A percentile compares a stretch with the other conserved stretches of the same genome.
phyloP scores from a whole-genome alignment of 2,329 filamentous ascomycete species.

The Neurospora crassa region DNA sequence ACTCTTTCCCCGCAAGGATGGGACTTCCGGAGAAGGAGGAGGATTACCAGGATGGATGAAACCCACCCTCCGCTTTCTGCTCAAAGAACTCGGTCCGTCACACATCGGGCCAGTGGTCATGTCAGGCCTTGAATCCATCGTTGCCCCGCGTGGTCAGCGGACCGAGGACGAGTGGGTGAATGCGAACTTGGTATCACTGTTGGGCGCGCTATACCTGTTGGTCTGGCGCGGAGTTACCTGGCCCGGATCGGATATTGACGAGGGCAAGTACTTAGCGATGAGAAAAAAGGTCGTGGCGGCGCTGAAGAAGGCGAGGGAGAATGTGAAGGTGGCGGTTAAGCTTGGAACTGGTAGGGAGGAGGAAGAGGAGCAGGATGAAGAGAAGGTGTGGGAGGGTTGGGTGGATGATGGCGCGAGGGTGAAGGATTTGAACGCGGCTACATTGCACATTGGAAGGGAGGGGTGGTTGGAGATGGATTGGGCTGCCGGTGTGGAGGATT shows the following conservation, averaged over 20 bases:
- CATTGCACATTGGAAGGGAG: conserved; percentile 45
- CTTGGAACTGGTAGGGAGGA: conserved; percentile 27
- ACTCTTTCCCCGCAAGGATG: conserved; percentile 21
- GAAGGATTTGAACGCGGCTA: conserved; percentile 52
- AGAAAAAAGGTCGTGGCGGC: conserved; percentile 38
- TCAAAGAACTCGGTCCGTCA: conserved; percentile 49
- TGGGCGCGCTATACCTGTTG: conserved; percentile 52
- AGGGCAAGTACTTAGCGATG: conserved; percentile 34
- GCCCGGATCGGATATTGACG: conserved; percentile 27
- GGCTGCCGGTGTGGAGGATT: conserved; percentile 50
- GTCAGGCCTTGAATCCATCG: conserved; percentile 57
- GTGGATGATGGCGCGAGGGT: conserved; percentile 29
- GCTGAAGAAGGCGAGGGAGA: conserved; percentile 32
- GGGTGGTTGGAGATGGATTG: conserved; percentile 55
- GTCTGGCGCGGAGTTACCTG: conserved; percentile 42
- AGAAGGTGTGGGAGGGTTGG: conserved; percentile 47
- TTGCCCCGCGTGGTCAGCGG: conserved; percentile 31
- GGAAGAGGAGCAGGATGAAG: conserved; percentile 24
- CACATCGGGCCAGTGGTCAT: conserved; percentile 62
- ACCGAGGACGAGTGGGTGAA: conserved; percentile 40
- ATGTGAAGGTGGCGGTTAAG: conserved; percentile 22
- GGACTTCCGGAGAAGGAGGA: conserved; percentile 20
- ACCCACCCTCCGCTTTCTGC: conserved; percentile 56
- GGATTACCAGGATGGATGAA: conserved; percentile 58
- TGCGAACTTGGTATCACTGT: conserved; percentile 40